Conservation (phyloP, 192 early-diverging fungal genomes). For the Paraglomus brasilianum region DNA sequence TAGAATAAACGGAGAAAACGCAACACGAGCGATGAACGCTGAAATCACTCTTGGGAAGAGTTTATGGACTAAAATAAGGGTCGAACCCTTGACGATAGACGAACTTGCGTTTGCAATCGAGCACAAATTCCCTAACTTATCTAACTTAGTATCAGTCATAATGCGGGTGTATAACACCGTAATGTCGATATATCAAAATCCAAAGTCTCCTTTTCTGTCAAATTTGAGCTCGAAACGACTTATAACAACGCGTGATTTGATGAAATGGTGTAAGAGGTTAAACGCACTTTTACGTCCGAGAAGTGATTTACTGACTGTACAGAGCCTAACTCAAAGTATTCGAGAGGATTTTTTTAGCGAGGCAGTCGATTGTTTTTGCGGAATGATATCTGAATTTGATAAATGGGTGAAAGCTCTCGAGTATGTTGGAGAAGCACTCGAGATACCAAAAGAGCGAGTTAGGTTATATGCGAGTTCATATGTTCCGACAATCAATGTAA, state of each 20-base stretch:
- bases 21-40: constrained; percentile 31
- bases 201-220: constrained; percentile 32
- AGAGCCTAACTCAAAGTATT: constrained; percentile 43
- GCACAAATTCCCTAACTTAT: constrained; percentile 53
- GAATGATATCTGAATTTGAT: constrained; percentile 71
- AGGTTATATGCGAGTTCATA: constrained; percentile 71
- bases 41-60: constrained; percentile 55
- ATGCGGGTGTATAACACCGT: constrained; percentile 56
- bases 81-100: constrained; percentile 56
- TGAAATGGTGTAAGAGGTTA: constrained; percentile 89
- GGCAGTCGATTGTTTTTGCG: constrained; percentile 83
- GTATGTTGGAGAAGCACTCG: constrained; percentile 66
- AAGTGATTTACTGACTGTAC: constrained; percentile 30
- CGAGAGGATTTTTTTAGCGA: constrained; percentile 77
- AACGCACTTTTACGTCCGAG: constrained; percentile 46
- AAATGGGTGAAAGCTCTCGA: constrained; percentile 61
- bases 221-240: constrained; percentile 47
- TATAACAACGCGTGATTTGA: constrained; percentile 81
- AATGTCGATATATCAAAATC: constrained; percentile 44
- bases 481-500: constrained; percentile 55
- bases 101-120: constrained; percentile 70
- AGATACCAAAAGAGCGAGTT: constrained; percentile 64
- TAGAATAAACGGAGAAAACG: constrained; percentile 40
- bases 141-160: constrained; percentile 51
- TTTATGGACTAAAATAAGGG: constrained; percentile 79